Conservation (phyloP, 305 asterid genomes). For the Fraxinus latifolia region DNA sequence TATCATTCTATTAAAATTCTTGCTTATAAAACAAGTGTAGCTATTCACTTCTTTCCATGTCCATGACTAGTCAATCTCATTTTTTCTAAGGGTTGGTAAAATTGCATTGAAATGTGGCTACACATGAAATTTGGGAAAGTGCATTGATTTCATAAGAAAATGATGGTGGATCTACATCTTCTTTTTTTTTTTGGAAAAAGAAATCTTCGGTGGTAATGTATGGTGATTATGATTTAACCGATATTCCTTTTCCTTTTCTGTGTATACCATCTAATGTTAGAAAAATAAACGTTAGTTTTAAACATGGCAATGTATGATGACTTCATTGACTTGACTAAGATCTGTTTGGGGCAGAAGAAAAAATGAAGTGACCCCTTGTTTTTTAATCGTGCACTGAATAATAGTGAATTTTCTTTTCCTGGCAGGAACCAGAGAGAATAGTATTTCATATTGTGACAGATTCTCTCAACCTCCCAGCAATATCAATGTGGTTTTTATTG, state of each 20-base stretch:
- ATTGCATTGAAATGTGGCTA: not conserved
- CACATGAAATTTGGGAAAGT: not conserved
- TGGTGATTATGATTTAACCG: not conserved
- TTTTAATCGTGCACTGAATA: not conserved
- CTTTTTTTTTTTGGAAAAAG: not conserved
- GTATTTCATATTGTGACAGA: conserved; percentile 83
- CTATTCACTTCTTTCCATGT: not conserved
- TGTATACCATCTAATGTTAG: not conserved
- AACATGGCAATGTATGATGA: not conserved
- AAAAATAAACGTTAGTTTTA: not conserved
- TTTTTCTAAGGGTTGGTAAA: not conserved
- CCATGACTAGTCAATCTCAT: not conserved
- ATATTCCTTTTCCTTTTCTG: not conserved
- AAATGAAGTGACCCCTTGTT: not conserved
- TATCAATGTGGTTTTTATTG: conserved; percentile 82
- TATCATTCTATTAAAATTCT: not conserved
- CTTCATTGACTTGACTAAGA: not conserved
- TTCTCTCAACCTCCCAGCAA: conserved; percentile 67
- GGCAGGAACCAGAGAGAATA: conserved; percentile 61
- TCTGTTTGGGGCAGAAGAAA: not conserved
- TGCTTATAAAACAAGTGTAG: not conserved
- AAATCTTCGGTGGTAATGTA: not conserved
- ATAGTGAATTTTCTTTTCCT: conserved; percentile 18
- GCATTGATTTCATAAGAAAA: not conserved
- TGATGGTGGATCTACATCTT: not conserved